phyloP scores from a whole-genome alignment of 1,139 yeast genomes.

The Pichia kudriavzevii region DNA sequence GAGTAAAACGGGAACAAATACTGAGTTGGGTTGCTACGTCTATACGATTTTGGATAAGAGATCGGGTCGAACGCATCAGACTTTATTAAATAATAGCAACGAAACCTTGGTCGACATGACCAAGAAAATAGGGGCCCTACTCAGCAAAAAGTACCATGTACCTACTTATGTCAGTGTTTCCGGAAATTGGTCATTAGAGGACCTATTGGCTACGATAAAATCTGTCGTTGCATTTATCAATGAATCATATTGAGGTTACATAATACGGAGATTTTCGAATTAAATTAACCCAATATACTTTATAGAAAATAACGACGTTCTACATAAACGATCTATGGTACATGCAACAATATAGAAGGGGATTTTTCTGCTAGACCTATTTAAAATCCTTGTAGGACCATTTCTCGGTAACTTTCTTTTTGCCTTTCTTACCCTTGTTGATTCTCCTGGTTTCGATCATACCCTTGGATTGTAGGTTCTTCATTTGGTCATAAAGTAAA shows the following conservation, averaged over 20 bases:
- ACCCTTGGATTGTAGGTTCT: slow-evolving; percentile 75
- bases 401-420: slow-evolving; percentile 75
- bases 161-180: slow-evolving; percentile 34
- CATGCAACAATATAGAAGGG: neutral
- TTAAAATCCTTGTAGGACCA: slow-evolving; percentile 90
- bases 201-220: slow-evolving; percentile 21
- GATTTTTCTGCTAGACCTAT: slow-evolving; percentile 29
- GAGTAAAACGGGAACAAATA: slow-evolving; percentile 26
- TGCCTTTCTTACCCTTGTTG: slow-evolving; percentile 56
- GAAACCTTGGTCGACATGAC: slow-evolving; percentile 32
- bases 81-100: slow-evolving; percentile 31
- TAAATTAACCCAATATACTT: neutral
- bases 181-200: slow-evolving; percentile 26
- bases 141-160: slow-evolving; percentile 29
- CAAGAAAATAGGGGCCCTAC: slow-evolving; percentile 29
- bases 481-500: slow-evolving; percentile 73
- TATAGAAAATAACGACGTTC: slow-evolving; percentile 2
- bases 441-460: slow-evolving; percentile 75
- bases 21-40: slow-evolving; percentile 30
- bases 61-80: slow-evolving; percentile 25
- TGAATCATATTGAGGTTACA: slow-evolving; percentile 7
- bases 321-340: too few species aligned
- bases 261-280: neutral
- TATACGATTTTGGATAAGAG: slow-evolving; percentile 26
- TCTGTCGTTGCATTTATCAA: slow-evolving; percentile 22